These are phyloP conservation scores for Antarctomyces pellizariae DNA, from an alignment of 495 filamentous ascomycete genomes.

Conservation along the genomic window DNA sequence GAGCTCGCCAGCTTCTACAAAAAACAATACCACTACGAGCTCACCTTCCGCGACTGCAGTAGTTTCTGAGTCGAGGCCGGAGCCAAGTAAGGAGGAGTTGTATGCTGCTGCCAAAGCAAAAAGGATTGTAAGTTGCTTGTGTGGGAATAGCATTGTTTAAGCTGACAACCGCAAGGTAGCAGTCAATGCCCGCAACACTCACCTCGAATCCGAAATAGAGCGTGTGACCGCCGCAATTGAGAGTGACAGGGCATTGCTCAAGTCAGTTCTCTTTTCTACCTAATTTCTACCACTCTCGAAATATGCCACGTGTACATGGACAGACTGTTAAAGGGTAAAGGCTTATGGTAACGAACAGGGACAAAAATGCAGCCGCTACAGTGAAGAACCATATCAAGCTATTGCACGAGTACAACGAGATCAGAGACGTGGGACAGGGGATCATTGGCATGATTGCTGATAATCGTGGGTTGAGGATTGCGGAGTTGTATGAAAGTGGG, in stretches of 20 bases:
- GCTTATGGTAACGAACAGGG: background rate
- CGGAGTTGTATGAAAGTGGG: slow-evolving; percentile 38
- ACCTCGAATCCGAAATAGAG: slow-evolving; percentile 9
- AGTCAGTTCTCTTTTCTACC: slow-evolving; percentile 2
- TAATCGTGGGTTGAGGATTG: slow-evolving; percentile 32
- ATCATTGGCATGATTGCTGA: slow-evolving; percentile 57
- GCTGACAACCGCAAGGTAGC: too few relatives aligned
- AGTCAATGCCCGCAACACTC: slow-evolving; percentile 7
- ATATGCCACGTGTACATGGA: background rate
- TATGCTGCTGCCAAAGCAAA: too few relatives aligned
- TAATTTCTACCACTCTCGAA: background rate
- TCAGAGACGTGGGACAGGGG: slow-evolving; percentile 49
- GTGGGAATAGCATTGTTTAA: too few relatives aligned
- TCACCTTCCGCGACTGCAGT: too few relatives aligned
- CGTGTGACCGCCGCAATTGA: slow-evolving; percentile 5
- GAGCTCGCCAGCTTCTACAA: too few relatives aligned
- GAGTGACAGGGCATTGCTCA: slow-evolving; percentile 5
- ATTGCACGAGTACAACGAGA: slow-evolving; percentile 58
- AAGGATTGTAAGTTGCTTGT: too few relatives aligned
- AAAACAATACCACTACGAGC: too few relatives aligned
- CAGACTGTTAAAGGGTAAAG: background rate
- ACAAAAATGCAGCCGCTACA: slow-evolving; percentile 11
- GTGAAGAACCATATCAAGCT: slow-evolving; percentile 42
- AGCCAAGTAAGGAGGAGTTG: too few relatives aligned
- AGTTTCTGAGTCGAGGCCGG: too few relatives aligned